phyloP scores from a whole-genome alignment of 371 early-diverging fungal genomes.

The Chytridium lagenaria region DNA sequence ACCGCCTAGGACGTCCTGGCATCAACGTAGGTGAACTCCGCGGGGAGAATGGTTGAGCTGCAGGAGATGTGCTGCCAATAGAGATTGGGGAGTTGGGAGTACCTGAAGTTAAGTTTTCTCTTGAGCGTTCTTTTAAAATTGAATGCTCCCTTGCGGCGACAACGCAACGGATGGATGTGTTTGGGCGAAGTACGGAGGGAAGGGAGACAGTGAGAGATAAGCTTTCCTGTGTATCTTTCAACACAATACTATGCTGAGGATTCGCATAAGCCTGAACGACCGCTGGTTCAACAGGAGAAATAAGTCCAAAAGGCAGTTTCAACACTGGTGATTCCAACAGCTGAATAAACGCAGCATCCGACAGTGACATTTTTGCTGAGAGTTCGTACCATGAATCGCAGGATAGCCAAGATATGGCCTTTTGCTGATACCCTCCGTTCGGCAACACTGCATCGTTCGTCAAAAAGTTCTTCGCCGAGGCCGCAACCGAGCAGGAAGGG shows the following conservation, averaged over 20 bases:
- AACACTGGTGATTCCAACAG: background rate
- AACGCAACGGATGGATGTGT: background rate
- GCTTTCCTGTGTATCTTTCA: background rate
- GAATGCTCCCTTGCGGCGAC: background rate
- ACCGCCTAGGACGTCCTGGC: background rate
- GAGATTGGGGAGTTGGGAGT: background rate
- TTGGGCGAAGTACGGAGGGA: background rate
- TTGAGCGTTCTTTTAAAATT: too few relatives aligned
- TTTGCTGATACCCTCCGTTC: background rate
- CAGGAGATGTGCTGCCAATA: background rate
- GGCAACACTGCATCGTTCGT: conserved; percentile 5
- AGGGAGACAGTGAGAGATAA: background rate
- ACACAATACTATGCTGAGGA: too few relatives aligned
- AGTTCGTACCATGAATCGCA: conserved; percentile 17
- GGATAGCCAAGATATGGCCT: background rate
- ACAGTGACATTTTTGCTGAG: background rate
- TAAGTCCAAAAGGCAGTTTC: background rate
- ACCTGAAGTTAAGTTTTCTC: background rate
- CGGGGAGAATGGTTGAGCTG: background rate
- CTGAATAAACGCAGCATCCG: background rate
- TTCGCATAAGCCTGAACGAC: conserved; percentile 8
- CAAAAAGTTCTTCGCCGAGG: conserved; percentile 7
- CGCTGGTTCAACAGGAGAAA: background rate
- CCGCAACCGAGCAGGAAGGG: background rate
- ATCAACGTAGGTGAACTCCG: background rate